phyloP scores from a whole-genome alignment of 495 filamentous ascomycete genomes.

The Daldinia grandis region DNA sequence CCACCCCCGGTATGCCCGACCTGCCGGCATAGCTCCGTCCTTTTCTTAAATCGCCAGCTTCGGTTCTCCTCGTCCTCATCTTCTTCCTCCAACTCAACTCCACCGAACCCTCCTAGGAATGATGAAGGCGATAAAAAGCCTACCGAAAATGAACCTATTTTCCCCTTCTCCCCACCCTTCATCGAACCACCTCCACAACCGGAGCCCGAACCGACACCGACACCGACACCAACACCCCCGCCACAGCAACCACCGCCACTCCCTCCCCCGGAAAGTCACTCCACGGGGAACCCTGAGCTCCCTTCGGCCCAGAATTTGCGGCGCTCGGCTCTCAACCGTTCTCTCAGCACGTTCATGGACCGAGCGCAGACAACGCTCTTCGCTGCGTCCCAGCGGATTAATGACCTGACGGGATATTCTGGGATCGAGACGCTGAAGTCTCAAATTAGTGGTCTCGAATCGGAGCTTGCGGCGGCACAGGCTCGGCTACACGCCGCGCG shows the following conservation, averaged over 20 bases:
- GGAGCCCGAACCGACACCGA: slow-evolving; percentile 14
- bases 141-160: neutral
- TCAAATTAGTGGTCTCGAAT: slow-evolving; percentile 76
- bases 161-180: slow-evolving; percentile 12
- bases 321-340: slow-evolving; percentile 74
- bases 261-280: slow-evolving; percentile 2
- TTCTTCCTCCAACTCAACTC: slow-evolving; percentile 25
- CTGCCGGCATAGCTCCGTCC: slow-evolving; percentile 24
- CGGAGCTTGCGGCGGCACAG: slow-evolving; percentile 68
- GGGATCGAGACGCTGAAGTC: slow-evolving; percentile 87
- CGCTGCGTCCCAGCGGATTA: slow-evolving; percentile 84
- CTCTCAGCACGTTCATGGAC: slow-evolving; percentile 85
- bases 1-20: slow-evolving; percentile 32
- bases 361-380: slow-evolving; percentile 84
- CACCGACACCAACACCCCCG: neutral
- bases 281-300: slow-evolving; percentile 55
- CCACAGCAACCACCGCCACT: slow-evolving; percentile 8
- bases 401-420: slow-evolving; percentile 92
- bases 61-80: slow-evolving; percentile 34
- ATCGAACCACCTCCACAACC: neutral
- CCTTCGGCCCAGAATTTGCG: slow-evolving; percentile 81
- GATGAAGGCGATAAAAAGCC: slow-evolving; percentile 1
- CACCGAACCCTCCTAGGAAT: slow-evolving; percentile 27
- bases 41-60: slow-evolving; percentile 21
- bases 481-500: slow-evolving; percentile 73